phyloP scores from a whole-genome alignment of 2,329 filamentous ascomycete species.

The Trichoderma harzianum region DNA sequence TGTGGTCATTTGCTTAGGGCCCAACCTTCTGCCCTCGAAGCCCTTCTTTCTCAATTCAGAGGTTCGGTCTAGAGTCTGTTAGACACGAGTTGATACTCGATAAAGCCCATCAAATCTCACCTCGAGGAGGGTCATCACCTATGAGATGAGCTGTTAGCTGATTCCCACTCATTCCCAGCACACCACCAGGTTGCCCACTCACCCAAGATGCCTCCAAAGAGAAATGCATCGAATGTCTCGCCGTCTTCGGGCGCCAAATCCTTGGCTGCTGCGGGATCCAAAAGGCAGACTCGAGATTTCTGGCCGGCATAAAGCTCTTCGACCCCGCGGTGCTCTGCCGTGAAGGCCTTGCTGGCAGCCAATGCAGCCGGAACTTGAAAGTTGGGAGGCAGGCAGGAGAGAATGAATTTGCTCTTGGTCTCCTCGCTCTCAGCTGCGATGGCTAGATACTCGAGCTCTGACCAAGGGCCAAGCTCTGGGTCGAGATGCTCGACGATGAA shows the following conservation, averaged over 20 bases:
- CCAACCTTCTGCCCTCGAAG: slow-evolving; percentile 80
- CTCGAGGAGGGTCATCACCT: slow-evolving; percentile 93
- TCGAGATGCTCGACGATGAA: slow-evolving; percentile 98
- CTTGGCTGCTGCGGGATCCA: slow-evolving; percentile 79
- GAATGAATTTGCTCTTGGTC: slow-evolving; percentile 66
- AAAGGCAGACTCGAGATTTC: slow-evolving; percentile 77
- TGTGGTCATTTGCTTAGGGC: slow-evolving; percentile 96
- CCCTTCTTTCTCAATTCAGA: slow-evolving; percentile 94
- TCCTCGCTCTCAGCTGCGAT: slow-evolving; percentile 79
- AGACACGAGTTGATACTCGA: neutral
- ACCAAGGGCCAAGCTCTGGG: slow-evolving; percentile 91
- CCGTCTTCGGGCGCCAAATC: slow-evolving; percentile 84
- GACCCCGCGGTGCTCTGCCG: slow-evolving; percentile 71
- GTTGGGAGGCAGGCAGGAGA: slow-evolving; percentile 72
- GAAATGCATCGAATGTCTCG: slow-evolving; percentile 78
- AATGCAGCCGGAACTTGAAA: slow-evolving; percentile 63
- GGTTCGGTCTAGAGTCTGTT: slow-evolving; percentile 68
- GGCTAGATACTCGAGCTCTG: slow-evolving; percentile 82
- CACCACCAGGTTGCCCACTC: slow-evolving; percentile 29
- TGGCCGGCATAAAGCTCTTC: slow-evolving; percentile 74
- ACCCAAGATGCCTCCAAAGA: slow-evolving; percentile 97
- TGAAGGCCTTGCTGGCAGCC: slow-evolving; percentile 58
- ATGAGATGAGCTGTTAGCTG: slow-evolving; percentile 36
- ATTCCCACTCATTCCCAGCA: neutral
- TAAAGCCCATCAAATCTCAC: slow-evolving; percentile 46